Evolutionary conservation across 345 rosid genomes (phyloP), one percentile per base, ranked within the genome.

Genomic region (Gossypium ekmanianum): DNA sequence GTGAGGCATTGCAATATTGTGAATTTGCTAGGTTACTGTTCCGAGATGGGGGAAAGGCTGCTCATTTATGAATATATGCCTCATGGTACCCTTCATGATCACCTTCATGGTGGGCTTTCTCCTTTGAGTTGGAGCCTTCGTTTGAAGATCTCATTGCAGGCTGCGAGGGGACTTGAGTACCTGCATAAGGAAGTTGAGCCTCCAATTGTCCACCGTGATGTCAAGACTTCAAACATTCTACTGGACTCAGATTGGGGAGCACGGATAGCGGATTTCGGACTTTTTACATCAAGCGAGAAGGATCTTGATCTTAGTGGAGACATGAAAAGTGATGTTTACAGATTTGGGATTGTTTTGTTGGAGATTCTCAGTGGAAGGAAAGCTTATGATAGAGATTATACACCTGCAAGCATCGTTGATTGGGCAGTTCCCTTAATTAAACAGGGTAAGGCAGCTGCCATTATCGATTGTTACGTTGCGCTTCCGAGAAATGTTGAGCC

Each of bases 321-420:
- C 47, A 76, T 79, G 58, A 83, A 84, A 79, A 79, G 77, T 56
- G 99, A 92, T 86, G 89, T 92, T 68, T 86, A 82, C 79, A 80
- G 76, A 75, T 90, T 90, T 61, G 99, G 98, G 45, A 82, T 87
- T 24, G 89, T 90, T 17, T 79, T 94, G 79, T 79, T 92, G 10
- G 98, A 94, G 90, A 88, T 91, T 62, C 88, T 94, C 55, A 92
- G 93, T 1, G 98, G 97, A 81, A 91, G 98, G 80, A 91, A 95
- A 82, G 79, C 88, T 11, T 89, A 80, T 45, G 99, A 92, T 64
- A 82, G 81, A 55, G 98, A 91, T 29, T 86, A 71, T 75, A 76
- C 69, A 22, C 90, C 94, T 65, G 89, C 91, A 7, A 81, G 80
- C 56, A 86, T 90, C 27, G 88, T 89, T 76, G 88, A 90, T 2